Conservation (phyloP, 306 rosid genomes). For the Betula pendula region DNA sequence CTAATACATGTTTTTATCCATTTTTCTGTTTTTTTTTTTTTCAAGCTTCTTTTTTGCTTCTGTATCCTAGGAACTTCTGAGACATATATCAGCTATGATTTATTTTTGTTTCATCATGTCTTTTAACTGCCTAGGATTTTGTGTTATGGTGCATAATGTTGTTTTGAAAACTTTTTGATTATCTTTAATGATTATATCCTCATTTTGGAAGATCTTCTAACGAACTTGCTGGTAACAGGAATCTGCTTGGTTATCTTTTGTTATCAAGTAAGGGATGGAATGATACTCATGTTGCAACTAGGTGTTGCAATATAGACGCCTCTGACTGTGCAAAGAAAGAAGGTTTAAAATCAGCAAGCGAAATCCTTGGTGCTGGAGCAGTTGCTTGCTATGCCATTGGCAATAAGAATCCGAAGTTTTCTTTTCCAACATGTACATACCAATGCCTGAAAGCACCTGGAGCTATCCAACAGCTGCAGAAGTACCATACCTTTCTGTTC, state of each 20-base stretch:
- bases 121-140: not conserved
- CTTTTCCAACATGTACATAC: slow-evolving; percentile 69
- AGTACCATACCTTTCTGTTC: slow-evolving; percentile 44
- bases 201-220: slow-evolving; percentile 18
- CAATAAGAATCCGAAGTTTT: slow-evolving; percentile 51
- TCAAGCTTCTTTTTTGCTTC: not conserved
- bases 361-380: slow-evolving; percentile 81
- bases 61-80: not conserved
- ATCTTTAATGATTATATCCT: not conserved
- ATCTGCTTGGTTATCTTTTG: slow-evolving; percentile 83
- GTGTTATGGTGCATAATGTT: not conserved
- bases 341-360: slow-evolving; percentile 64
- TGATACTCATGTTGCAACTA: slow-evolving; percentile 57
- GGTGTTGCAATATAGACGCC: slow-evolving; percentile 63
- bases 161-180: slow-evolving; percentile 15
- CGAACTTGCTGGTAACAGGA: slow-evolving; percentile 57
- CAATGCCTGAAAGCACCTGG: slow-evolving; percentile 52
- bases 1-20: not conserved
- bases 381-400: slow-evolving; percentile 76
- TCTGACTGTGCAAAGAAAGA: slow-evolving; percentile 42
- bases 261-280: slow-evolving; percentile 56
- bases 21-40: not conserved
- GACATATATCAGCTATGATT: not conserved
- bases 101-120: not conserved
- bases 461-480: slow-evolving; percentile 61